Evolutionary conservation across 2,329 filamentous ascomycete species (phyloP), one percentile per base, ranked within the genome.

Genomic region (Triangularia verruculosa): DNA sequence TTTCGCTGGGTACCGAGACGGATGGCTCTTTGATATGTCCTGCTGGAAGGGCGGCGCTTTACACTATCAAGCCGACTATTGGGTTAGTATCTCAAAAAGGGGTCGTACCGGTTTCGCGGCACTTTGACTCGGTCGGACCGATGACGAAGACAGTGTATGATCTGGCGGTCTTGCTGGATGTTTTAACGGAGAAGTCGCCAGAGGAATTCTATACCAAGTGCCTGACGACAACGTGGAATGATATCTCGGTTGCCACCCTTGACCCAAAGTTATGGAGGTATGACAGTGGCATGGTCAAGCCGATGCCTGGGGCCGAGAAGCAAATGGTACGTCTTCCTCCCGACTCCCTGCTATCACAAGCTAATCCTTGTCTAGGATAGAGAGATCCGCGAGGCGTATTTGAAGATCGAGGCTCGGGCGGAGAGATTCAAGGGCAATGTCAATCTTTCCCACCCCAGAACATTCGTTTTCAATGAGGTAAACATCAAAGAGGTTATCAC

Each of bases 1-100:
- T 51, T 22, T 12, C 61, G 1, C 24, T 63, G 25, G 61, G 61
- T 15, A 60, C 57, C 17, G 61, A 63, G 25, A 60, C 57, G 2
- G 22, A 32, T 13, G 61, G 61, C 4, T 60, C 61, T 12, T 30
- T 63, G n/a, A 39, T 63, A 25, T 9, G 3, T 4, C 28, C 56
- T 15, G n/a, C 47, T 11, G 56, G 22, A 4, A 39, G 61, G 32
- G 28, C 61, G 15, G 56, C 47, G 4, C 30, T 63, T 4, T 63
- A 59, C 32, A 32, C 56, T 13, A 27, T 60, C 8, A 63, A 63
- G 32, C 61, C 61, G 2, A 59, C 61, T 3, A 12, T 30, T n/a
- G 52, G 52, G 1, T 3, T 51, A n/a, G 55, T 62, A 8, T 55
- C 54, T n/a, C 24, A 34, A n/a, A 24, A 59, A 4, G 61, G 61